A percentile compares a stretch with the other conserved stretches of the same genome.
Evolutionary conservation across 2,329 filamentous ascomycete genomes (phyloP).

Genomic region (Exophiala mesophila): DNA sequence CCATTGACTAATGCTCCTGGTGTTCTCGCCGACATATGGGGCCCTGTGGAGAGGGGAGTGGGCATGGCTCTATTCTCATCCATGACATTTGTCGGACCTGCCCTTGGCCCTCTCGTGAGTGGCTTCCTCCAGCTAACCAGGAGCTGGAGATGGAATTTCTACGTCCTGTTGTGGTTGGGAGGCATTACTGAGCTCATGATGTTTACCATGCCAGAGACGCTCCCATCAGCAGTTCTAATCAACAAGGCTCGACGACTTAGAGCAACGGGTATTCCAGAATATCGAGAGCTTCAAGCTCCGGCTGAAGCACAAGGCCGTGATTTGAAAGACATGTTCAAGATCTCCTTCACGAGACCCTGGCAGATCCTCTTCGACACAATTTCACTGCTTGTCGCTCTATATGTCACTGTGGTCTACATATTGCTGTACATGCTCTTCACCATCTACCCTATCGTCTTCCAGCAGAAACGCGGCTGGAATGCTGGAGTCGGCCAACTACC

Average conservation of each 20-base stretch:
- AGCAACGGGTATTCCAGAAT: constrained; percentile 45
- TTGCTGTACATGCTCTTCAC: constrained; percentile 56
- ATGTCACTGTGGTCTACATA: constrained; percentile 49
- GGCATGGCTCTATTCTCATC: constrained; percentile 52
- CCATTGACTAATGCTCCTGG: constrained; percentile 42
- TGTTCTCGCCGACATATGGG: constrained; percentile 52
- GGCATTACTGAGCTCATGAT: constrained; percentile 40
- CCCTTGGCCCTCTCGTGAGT: constrained; percentile 50
- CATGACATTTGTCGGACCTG: constrained; percentile 52
- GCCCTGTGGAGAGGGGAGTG: constrained; percentile 48
- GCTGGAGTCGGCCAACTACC: constrained; percentile 45
- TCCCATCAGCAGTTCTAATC: constrained; percentile 46
- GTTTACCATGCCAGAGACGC: constrained; percentile 57
- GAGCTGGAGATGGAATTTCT: constrained; percentile 43
- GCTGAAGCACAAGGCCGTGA: constrained; percentile 45
- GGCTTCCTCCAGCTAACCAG: constrained; percentile 55
- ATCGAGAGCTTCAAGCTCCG: constrained; percentile 48
- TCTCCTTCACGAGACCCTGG: constrained; percentile 47
- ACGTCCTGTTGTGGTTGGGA: constrained; percentile 40
- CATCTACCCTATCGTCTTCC: constrained; percentile 52
- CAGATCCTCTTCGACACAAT: constrained; percentile 50
- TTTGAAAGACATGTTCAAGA: constrained; percentile 44
- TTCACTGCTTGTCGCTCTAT: constrained; percentile 41
- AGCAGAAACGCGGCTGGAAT: constrained; percentile 43
- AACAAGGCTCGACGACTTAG: constrained; percentile 53